phyloP scores from a whole-genome alignment of 2,329 filamentous ascomycete genomes.

The Amphichorda felina region DNA sequence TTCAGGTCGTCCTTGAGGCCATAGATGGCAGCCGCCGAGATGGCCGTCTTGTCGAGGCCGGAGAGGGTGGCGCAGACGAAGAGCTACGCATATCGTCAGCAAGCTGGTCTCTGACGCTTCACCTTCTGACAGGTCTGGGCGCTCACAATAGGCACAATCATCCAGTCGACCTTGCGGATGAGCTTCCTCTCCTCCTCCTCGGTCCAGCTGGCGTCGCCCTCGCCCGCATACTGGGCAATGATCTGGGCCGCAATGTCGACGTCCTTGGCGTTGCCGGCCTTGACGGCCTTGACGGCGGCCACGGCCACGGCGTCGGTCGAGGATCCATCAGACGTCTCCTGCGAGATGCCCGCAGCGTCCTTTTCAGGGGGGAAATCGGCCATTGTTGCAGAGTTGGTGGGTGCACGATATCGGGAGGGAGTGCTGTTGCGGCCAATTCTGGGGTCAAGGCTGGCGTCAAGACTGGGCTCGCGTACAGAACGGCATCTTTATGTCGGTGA shows the following conservation, averaged over 20 bases:
- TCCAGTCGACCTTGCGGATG: neutral
- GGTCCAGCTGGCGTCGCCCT: neutral
- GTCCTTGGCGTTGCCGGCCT: conserved; percentile 1
- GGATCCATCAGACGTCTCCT: neutral
- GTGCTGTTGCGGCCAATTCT: no score
- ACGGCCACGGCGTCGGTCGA: neutral
- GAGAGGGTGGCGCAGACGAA: neutral
- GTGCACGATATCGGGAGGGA: no score
- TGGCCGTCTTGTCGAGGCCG: neutral
- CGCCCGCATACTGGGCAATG: neutral
- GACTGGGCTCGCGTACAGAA: no score
- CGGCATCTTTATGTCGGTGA: no score
- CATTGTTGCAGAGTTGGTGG: no score
- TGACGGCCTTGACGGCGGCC: no score
- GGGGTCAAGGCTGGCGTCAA: no score
- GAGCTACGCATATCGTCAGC: neutral
- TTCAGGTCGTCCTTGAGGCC: conserved; percentile 1
- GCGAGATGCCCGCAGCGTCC: neutral
- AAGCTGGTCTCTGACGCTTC: no score
- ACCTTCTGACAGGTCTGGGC: no score
- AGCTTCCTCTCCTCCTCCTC: neutral
- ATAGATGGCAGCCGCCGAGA: neutral
- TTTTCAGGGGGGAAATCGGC: no score
- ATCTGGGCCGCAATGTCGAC: conserved; percentile 1
- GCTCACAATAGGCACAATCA: neutral